phyloP scores from a whole-genome alignment of 1,139 yeast genomes.

The Fermentozyma sake region DNA sequence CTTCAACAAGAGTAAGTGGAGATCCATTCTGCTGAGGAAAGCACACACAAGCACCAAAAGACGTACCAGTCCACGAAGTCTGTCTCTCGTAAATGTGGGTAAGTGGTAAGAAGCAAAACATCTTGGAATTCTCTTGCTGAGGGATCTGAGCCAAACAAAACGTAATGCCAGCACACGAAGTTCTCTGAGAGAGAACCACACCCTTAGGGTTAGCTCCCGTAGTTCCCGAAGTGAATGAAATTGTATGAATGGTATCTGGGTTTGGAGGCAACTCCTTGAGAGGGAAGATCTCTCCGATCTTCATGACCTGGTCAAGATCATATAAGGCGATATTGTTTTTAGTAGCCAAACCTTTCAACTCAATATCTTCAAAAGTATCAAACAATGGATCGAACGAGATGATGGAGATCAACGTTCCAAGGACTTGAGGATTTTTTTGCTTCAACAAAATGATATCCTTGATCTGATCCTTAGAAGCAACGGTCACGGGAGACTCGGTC shows the following conservation, averaged over 20 bases:
- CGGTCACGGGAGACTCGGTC: slow-evolving; percentile 20
- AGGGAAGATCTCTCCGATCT: slow-evolving; percentile 49
- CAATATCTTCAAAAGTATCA: slow-evolving; percentile 9
- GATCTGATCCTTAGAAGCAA: slow-evolving; percentile 15
- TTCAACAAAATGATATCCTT: slow-evolving; percentile 14
- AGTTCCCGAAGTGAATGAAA: slow-evolving; percentile 77
- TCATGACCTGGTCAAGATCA: slow-evolving; percentile 49
- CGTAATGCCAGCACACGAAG: slow-evolving; percentile 47
- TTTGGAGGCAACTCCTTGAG: slow-evolving; percentile 45
- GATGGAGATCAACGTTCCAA: slow-evolving; percentile 15
- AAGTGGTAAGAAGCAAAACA: slow-evolving; percentile 20
- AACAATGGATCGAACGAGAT: slow-evolving; percentile 21
- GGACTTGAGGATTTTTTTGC: slow-evolving; percentile 10
- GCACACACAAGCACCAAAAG: slow-evolving; percentile 15
- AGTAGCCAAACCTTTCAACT: slow-evolving; percentile 10
- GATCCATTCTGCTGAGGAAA: slow-evolving; percentile 30
- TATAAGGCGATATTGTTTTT: slow-evolving; percentile 8
- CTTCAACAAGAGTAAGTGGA: slow-evolving; percentile 49
- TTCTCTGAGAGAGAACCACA: slow-evolving; percentile 55
- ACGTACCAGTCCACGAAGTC: slow-evolving; percentile 10
- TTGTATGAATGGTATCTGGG: slow-evolving; percentile 54
- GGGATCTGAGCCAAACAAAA: slow-evolving; percentile 17
- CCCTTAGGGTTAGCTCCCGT: slow-evolving; percentile 71
- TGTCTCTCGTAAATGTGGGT: slow-evolving; percentile 25
- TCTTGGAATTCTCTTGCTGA: slow-evolving; percentile 5